Base-by-base conservation (phyloP, 208 protist species). In the Leishmania mexicana region DNA sequence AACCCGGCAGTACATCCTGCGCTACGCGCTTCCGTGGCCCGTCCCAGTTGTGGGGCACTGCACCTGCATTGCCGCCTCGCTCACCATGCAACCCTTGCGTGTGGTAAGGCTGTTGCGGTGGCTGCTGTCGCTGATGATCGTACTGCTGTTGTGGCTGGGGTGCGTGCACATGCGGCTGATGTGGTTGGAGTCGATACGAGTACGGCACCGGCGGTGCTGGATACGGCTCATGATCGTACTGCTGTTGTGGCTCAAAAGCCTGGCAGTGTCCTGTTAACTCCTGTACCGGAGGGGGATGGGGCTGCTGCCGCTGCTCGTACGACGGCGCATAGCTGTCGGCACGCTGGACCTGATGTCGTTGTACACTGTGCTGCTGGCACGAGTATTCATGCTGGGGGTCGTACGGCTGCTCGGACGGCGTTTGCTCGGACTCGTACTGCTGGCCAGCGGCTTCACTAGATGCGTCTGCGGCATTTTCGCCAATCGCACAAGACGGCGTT, bases 1-100 rank as follows among this genome's bases (percentile, higher is more conserved):
- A 80, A 28, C 81, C 81, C 10, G 67, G 53, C 62, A 84, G 81
- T 8, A 31, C 81, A 70, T 84, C 76, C 58, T 75, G 81, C 31
- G 81, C 75, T 13, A 31, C 80, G 67, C 81, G 81, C 5, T 72
- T 58, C 21, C 81, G 81, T 62, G 80, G 75, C 3, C 11, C 70
- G 53, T 10, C 57, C 45, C 45, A 75, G 40, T 31, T 54, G 70
- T 75, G 40, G 7, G 13, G 28, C 65, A 24, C 21, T 3, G 38
- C 38, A 11, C 4, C 65, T 71, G 65, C 31, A 24, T 31, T 54
- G 70, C 45, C 11, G 70, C 70, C 21, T 21, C 70, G 70, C 28
- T 28, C 40, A 75, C 45, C 70, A 45, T 17, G 6, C 45, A 8
- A 40, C 8, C 15, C 17, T 45, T 75, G 45, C 2, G 49, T n/a